Percentiles rank a stretch among this genome's conserved stretches.
Evolutionary conservation across 768 basidiomycete genomes (phyloP).

Genomic region (Mycena polygramma): DNA sequence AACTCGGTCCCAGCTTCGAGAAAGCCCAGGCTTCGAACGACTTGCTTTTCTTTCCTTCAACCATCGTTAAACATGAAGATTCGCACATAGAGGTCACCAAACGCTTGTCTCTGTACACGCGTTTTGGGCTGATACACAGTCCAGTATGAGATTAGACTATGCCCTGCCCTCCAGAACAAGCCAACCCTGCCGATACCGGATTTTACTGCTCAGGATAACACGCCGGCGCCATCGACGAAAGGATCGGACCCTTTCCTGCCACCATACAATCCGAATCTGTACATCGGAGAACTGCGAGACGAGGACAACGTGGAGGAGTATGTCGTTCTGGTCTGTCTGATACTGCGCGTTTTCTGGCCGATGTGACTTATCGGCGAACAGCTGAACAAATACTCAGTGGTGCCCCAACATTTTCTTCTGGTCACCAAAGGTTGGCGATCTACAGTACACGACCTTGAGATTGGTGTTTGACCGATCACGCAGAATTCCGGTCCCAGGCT

Average conservation of each 20-base stretch:
- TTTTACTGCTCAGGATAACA: conserved; percentile 38
- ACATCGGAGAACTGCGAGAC: conserved; percentile 80
- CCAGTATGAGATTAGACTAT: conserved; percentile 90
- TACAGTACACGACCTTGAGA: not conserved
- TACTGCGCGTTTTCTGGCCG: conserved; percentile 3
- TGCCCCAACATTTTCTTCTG: conserved; percentile 89
- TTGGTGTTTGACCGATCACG: conserved; percentile 1
- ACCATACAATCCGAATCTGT: conserved; percentile 84
- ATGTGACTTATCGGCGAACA: conserved; percentile 43
- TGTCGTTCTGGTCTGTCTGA: conserved; percentile 72
- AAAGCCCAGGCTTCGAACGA: conserved; percentile 73
- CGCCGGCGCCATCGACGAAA: conserved; percentile 42
- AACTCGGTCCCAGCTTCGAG: conserved; percentile 68
- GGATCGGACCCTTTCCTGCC: conserved; percentile 82
- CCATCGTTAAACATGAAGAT: conserved; percentile 70
- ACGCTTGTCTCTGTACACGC: not conserved
- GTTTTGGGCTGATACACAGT: conserved; percentile 10
- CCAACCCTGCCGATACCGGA: conserved; percentile 63
- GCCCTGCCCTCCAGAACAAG: conserved; percentile 89
- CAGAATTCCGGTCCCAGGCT: conserved; percentile 83
- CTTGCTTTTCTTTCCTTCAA: conserved; percentile 84
- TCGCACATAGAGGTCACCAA: conserved; percentile 69
- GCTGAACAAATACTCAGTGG: conserved; percentile 91
- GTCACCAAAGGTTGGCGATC: conserved; percentile 78
- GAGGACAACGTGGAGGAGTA: conserved; percentile 71